Conservation (phyloP, 2,329 filamentous ascomycete genomes). For the Fusarium sp. region DNA sequence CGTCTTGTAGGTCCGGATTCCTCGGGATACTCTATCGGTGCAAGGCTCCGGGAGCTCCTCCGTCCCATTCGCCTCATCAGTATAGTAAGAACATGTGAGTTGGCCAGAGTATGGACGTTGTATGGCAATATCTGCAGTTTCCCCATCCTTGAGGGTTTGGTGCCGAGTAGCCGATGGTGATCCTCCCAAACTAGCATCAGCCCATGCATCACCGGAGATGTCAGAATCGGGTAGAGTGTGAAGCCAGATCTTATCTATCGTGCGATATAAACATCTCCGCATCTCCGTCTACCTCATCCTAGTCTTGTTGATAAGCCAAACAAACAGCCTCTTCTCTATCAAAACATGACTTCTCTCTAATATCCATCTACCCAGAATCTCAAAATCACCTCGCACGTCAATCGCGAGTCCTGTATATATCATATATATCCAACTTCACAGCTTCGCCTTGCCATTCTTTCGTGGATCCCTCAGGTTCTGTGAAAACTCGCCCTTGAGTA, state of each 20-base stretch:
- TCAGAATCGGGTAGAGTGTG: constrained; percentile 6
- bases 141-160: not conserved
- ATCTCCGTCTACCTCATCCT: constrained; percentile 17
- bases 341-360: not conserved
- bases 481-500: constrained; percentile 49
- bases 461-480: constrained; percentile 47
- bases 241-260: constrained; percentile 18
- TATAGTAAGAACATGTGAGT: not conserved
- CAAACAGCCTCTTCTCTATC: not conserved
- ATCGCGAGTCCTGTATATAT: not conserved
- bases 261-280: constrained; percentile 28
- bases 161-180: not conserved
- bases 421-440: constrained; percentile 42
- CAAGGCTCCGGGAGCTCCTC: not conserved
- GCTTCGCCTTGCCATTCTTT: constrained; percentile 51
- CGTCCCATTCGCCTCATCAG: not conserved
- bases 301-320: constrained; percentile 15
- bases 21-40: constrained; percentile 7
- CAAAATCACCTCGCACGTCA: not conserved
- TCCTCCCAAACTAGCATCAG: constrained; percentile 4
- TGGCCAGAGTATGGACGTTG: not conserved
- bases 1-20: constrained; percentile 8
- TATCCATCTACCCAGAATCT: not conserved
- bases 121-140: no score
- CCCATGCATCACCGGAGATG: constrained; percentile 26